Percentiles rank a stretch among this genome's conserved stretches.
phyloP scores from a whole-genome alignment of 441 rosid genomes.

The Flueggea neowawraea region DNA sequence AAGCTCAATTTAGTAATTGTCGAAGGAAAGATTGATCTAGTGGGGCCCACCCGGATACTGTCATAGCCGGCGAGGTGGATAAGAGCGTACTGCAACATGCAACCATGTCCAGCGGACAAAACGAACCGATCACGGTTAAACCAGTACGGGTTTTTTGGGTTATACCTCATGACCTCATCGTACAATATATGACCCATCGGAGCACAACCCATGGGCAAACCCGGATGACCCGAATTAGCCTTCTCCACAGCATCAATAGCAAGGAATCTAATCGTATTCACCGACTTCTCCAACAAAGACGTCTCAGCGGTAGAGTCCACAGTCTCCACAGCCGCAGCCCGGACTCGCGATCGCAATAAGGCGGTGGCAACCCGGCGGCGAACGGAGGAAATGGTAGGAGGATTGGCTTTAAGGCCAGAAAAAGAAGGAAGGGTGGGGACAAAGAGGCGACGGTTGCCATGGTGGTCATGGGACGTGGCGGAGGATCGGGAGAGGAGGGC shows the following conservation, averaged over 20 bases:
- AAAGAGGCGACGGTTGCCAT: no score
- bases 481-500: no score
- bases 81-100: constrained; percentile 96
- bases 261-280: constrained; percentile 86
- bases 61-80: constrained; percentile 99
- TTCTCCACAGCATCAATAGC: constrained; percentile 97
- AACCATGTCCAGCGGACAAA: constrained; percentile 98
- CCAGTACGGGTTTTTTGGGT: constrained; percentile 98
- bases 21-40: no score
- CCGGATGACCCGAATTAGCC: constrained; percentile 99
- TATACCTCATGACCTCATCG: constrained; percentile 94
- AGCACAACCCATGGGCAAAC: constrained; percentile 99
- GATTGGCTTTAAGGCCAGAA: no score
- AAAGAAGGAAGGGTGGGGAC: no score
- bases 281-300: constrained; percentile 90
- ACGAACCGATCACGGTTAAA: constrained; percentile 97
- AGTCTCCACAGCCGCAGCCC: constrained; percentile 65
- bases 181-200: constrained; percentile 96
- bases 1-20: no score
- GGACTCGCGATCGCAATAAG: no score
- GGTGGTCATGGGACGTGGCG: no score
- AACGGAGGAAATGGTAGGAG: no score
- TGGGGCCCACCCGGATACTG: constrained; percentile 86
- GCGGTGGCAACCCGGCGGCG: no score
- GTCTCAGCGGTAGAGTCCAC: constrained; percentile 57